Evolutionary conservation across 139 green algal genomes (phyloP).

Genomic region (Trebouxia sp.): DNA sequence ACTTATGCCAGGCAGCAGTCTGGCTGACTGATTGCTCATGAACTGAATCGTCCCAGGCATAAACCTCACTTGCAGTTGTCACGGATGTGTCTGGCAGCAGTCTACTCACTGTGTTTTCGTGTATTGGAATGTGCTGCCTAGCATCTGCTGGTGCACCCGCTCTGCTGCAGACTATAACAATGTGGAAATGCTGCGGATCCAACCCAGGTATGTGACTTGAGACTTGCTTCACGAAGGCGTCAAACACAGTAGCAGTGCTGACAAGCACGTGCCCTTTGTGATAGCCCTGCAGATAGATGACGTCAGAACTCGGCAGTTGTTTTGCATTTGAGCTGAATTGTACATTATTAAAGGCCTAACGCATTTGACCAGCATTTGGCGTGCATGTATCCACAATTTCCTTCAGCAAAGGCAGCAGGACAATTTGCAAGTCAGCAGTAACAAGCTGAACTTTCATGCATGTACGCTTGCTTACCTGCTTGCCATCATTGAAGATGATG

Average conservation of each 20-base stretch:
- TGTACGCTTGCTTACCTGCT: background rate
- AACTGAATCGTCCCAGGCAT: no score
- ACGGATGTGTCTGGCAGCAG: background rate
- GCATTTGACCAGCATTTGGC: background rate
- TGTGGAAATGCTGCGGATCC: slow-evolving; percentile 28
- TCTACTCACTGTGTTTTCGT: slow-evolving; percentile 18
- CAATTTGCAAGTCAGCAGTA: background rate
- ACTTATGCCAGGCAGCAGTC: no score
- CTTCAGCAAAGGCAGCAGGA: background rate
- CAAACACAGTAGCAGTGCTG: background rate
- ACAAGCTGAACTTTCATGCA: background rate
- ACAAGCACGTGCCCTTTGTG: slow-evolving; percentile 12
- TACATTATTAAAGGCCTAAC: background rate
- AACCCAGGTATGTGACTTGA: slow-evolving; percentile 4
- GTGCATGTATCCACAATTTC: background rate
- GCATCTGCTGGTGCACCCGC: slow-evolving; percentile 8
- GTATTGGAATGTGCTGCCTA: slow-evolving; percentile 24
- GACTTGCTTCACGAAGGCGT: background rate
- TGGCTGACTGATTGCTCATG: no score
- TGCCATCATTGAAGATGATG: slow-evolving; percentile 22
- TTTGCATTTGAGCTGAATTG: background rate
- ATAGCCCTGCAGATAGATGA: background rate
- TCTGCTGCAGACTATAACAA: slow-evolving; percentile 23
- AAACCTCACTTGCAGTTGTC: no score
- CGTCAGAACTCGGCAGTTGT: background rate